Evolutionary conservation across 768 basidiomycete genomes (phyloP), one percentile per base, ranked within the genome.

Genomic region (Lactarius deliciosus): DNA sequence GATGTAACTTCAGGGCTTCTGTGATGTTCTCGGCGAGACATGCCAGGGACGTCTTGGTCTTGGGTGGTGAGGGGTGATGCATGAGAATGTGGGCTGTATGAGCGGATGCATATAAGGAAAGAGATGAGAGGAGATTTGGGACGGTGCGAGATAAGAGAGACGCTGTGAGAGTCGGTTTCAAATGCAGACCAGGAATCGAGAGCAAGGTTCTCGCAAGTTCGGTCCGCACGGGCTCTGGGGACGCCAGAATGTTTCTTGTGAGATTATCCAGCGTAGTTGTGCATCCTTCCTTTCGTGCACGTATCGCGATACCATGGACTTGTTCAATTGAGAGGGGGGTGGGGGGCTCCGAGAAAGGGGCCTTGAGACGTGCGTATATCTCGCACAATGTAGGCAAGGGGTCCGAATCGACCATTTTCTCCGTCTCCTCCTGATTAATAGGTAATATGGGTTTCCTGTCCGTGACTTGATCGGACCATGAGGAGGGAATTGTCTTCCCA

Each of bases 181-280:
- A 18, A 41, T 15, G 57, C 53, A 64, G 50, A 38, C 20, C n/a
- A 36, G 53, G 41, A 41, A 60, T 40, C n/a, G 66, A 68, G 25
- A 70, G 25, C 28, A 70, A 32, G 25, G 55, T 18, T 28, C 18
- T 54, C 28, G 64, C 68, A 40, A 63, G 58, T 32, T 63, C 38
- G 34, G 30, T 30, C 38, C 62, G 70, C n/a, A 20, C 32, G 18
- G 61, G 50, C 10, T 55, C n/a, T 10, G 54, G 69, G 32, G 64
- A 68, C 25, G 73, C 78, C 78, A 80, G 59, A 74, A 80, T 68
- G 78, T 79, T 78, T 79, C 77, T 74, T 62, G 77, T 57, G 72
- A 79, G 75, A 79, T 71, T 55, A 79, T 75, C 78, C 78, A 79
- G 66, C 57, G 79, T 74, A 58, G 63, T 64, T 69, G 74, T 57